Evolutionary conservation across 805 yeast species (phyloP), one percentile per base, ranked within the genome.

Genomic region (Debaryomyces hansenii): DNA sequence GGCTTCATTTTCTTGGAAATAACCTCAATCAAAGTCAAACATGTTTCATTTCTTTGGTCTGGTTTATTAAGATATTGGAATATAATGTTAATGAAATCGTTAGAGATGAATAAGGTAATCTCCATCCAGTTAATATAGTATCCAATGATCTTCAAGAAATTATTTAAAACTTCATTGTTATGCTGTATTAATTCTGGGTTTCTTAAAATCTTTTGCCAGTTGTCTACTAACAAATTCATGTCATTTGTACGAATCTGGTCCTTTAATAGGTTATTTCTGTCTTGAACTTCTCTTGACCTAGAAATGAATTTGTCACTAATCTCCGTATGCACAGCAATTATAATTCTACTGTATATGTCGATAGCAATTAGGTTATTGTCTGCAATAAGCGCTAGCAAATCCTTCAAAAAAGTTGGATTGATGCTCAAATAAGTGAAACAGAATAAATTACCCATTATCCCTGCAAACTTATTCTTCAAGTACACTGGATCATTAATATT

Each of bases 61-160:
- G 66, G 64, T 47, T 63, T 66, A 44, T 74, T 75, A 51, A 90
- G 72, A 57, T 78, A 84, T 48, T 76, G 78, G 57, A 82, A 84
- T 40, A 90, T 76, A 32, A 79, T 60, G 21, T 73, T 66, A 56
- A 88, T 69, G 54, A 79, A 83, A 18, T 79, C 79, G 29, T 78
- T 75, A 41, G 80, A 81, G 27, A 90, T 75, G 45, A 92, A 81
- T 55, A 89, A 72, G 45, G 84, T 74, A 50, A 91, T 83, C 62
- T 89, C 95, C 63, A 91, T 89, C 99, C 99, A 94, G 20, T 91
- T 84, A 20, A 90, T 87, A 78, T 87, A 94, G 10, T 82, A 82
- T 9, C 97, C 97, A 46, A 94, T 80, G 45, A 83, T 83, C 43
- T 74, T 74, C 41, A 90, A 74, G 5, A 82, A 69, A 49, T 78